phyloP scores from a whole-genome alignment of 2,329 filamentous ascomycete species.

The Leptographium galeiforme region DNA sequence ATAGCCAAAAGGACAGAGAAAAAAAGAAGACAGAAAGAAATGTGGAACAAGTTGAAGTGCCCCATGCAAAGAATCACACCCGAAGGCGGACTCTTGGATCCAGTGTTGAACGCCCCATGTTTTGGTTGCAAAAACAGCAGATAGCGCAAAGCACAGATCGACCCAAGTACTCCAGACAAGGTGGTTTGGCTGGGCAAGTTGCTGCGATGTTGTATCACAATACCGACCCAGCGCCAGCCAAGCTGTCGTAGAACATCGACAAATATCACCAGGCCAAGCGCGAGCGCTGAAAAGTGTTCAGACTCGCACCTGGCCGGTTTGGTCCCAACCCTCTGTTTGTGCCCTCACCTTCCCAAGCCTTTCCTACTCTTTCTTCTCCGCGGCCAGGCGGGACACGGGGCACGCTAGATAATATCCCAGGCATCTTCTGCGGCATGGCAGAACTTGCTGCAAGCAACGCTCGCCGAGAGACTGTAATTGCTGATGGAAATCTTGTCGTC shows the following conservation, averaged over 20 bases:
- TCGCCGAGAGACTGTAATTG: constrained; percentile 93
- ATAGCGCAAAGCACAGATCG: constrained; percentile 55
- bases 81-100: constrained; percentile 45
- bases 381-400: neutral
- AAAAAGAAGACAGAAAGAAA: constrained; percentile 21
- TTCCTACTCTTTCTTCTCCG: neutral
- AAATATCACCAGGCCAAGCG: neutral
- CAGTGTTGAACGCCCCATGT: constrained; percentile 66
- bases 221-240: constrained; percentile 15
- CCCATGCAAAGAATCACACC: constrained; percentile 35
- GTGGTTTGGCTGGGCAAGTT: constrained; percentile 21
- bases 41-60: constrained; percentile 54
- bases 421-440: constrained; percentile 95
- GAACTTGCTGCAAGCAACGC: constrained; percentile 98
- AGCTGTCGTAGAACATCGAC: neutral
- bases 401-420: constrained; percentile 71
- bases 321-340: neutral
- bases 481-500: constrained; percentile 98
- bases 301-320: neutral
- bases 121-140: constrained; percentile 77
- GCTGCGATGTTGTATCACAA: constrained; percentile 64
- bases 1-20: constrained; percentile 10
- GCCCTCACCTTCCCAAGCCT: neutral
- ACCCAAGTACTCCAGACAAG: constrained; percentile 39
- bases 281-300: neutral